A percentile compares a stretch with the other conserved stretches of the same genome.
phyloP scores from a whole-genome alignment of 768 basidiomycete genomes.

The Trametes cinnabarina region DNA sequence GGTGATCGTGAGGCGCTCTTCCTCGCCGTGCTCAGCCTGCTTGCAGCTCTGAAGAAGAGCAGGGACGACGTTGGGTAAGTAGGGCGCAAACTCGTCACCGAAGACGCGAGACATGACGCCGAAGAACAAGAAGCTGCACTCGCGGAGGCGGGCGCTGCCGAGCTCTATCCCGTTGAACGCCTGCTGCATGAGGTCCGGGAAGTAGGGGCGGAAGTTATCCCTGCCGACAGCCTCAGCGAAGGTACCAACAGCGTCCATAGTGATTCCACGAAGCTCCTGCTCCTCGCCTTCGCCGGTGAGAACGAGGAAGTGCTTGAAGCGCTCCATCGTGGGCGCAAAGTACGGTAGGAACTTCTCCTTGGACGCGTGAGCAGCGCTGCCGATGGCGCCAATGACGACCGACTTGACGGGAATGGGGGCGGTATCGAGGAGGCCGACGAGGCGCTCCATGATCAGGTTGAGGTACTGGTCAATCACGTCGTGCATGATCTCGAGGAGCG shows the following conservation, averaged over 20 bases:
- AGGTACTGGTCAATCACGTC: constrained; percentile 91
- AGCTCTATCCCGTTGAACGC: constrained; percentile 88
- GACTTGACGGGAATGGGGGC: constrained; percentile 87
- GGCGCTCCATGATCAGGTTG: constrained; percentile 90
- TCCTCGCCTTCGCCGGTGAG: constrained; percentile 89
- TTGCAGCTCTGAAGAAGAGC: constrained; percentile 78
- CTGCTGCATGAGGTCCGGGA: constrained; percentile 93
- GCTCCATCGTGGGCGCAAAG: constrained; percentile 88
- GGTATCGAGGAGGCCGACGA: constrained; percentile 80
- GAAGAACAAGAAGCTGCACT: constrained; percentile 98
- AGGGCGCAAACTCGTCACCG: constrained; percentile 87
- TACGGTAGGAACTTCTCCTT: constrained; percentile 89
- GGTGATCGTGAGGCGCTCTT: constrained; percentile 46
- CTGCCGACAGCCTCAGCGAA: constrained; percentile 96
- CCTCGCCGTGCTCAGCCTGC: constrained; percentile 79
- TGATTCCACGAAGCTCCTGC: constrained; percentile 90
- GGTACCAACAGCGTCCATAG: constrained; percentile 98
- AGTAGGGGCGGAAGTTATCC: constrained; percentile 93
- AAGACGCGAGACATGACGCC: constrained; percentile 98
- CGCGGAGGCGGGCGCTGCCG: constrained; percentile 82
- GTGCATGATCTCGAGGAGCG: constrained; percentile 90
- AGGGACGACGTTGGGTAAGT: constrained; percentile 84
- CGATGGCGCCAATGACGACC: constrained; percentile 96
- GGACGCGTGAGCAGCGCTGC: constrained; percentile 95
- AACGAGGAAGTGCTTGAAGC: constrained; percentile 83